Percentiles rank a stretch among this genome's conserved stretches.
Evolutionary conservation across 2,329 filamentous ascomycete species (phyloP).

Genomic region (Alternaria dauci): DNA sequence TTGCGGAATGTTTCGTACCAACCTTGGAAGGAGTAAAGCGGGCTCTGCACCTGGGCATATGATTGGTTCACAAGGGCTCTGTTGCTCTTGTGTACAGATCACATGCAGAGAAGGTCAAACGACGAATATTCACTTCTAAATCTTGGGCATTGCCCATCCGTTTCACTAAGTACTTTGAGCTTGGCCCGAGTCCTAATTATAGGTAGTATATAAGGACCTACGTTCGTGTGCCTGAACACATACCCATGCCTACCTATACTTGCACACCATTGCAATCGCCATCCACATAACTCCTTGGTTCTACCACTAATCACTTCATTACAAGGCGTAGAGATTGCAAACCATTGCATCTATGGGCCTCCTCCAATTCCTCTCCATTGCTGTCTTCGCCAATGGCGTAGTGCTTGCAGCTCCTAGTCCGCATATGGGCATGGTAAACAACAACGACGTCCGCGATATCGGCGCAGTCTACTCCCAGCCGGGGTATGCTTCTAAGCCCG

Average conservation of each 20-base stretch:
- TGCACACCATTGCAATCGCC: neutral
- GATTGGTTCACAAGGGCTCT: neutral
- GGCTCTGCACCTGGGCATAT: neutral
- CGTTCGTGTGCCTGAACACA: neutral
- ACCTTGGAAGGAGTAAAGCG: neutral
- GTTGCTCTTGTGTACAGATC: neutral
- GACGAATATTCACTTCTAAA: neutral
- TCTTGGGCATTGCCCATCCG: neutral
- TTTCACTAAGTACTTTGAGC: neutral
- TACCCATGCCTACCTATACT: neutral
- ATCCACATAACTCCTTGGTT: too few species aligned
- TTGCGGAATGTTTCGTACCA: neutral
- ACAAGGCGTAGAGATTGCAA: neutral
- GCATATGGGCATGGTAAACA: conserved; percentile 33
- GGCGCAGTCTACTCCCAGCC: conserved; percentile 22
- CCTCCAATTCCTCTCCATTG: neutral
- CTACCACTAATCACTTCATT: neutral
- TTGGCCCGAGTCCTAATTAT: neutral
- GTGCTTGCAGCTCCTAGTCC: conserved; percentile 11
- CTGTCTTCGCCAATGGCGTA: neutral
- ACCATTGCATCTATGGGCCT: neutral
- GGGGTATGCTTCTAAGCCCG: conserved; percentile 19
- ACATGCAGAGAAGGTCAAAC: neutral
- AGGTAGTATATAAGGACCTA: neutral
- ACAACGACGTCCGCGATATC: conserved; percentile 24